Evolutionary conservation across 495 filamentous ascomycete genomes (phyloP).

Genomic region (Friedmanniomyces simplex): DNA sequence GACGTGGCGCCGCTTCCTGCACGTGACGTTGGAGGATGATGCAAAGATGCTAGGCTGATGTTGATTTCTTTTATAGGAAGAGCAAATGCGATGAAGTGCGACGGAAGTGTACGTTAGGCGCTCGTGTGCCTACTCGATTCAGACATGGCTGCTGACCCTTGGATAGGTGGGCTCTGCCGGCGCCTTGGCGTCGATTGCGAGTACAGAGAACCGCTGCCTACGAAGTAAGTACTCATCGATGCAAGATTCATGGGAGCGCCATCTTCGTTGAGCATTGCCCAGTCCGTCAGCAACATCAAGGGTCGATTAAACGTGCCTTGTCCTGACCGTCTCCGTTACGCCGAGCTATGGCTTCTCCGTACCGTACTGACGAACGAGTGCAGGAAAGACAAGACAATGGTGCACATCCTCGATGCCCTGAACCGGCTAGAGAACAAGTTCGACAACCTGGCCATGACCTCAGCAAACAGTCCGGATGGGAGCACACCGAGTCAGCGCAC

Average conservation of each 20-base stretch:
- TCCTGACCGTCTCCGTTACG: too few species aligned
- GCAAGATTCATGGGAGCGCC: neutral
- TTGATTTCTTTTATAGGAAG: slow-evolving; percentile 16
- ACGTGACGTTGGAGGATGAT: neutral
- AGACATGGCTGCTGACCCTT: neutral
- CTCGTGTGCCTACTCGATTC: neutral
- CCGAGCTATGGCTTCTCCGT: too few species aligned
- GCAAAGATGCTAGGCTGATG: neutral
- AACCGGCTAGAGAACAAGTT: slow-evolving; percentile 43
- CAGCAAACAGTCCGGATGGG: neutral
- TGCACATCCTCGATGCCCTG: slow-evolving; percentile 47
- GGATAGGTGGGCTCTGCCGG: slow-evolving; percentile 21
- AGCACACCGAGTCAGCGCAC: slow-evolving; percentile 4
- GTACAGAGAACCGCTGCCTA: slow-evolving; percentile 51
- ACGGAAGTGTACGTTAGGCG: slow-evolving; percentile 22
- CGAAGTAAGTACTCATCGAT: slow-evolving; percentile 41
- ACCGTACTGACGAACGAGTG: neutral
- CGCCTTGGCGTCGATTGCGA: slow-evolving; percentile 45
- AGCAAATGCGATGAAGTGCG: slow-evolving; percentile 29
- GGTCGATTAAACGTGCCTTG: too few species aligned
- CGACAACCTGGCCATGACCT: slow-evolving; percentile 32
- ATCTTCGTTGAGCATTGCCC: too few species aligned
- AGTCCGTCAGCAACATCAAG: too few species aligned
- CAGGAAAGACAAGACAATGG: slow-evolving; percentile 53
- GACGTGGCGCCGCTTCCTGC: neutral